Evolutionary conservation across 371 early-diverging fungal species (phyloP).

Genomic region (Mucor mucedo): DNA sequence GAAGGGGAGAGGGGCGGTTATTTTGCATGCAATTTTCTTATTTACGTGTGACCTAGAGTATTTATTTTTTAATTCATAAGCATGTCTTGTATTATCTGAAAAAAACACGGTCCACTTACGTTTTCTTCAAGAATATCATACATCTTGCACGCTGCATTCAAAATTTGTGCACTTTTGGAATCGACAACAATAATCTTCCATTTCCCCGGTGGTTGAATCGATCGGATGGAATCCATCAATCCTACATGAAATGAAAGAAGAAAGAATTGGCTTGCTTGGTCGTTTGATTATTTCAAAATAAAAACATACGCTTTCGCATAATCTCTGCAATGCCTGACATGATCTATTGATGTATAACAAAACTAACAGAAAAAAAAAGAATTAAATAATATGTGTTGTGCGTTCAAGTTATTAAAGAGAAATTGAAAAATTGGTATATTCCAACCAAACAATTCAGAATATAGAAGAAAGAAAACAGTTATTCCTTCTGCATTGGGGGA

Average conservation of each 20-base stretch:
- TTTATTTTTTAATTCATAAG: neutral
- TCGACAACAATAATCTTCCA: slow-evolving; percentile 96
- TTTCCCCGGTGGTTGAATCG: slow-evolving; percentile 68
- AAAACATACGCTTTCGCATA: slow-evolving; percentile 43
- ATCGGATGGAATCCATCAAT: slow-evolving; percentile 70
- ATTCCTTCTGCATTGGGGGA: too few species aligned
- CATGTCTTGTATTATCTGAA: neutral
- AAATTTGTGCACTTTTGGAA: slow-evolving; percentile 76
- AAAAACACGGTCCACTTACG: slow-evolving; percentile 61
- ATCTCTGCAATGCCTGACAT: slow-evolving; percentile 31
- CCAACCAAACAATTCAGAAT: too few species aligned
- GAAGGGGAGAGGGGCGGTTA: neutral
- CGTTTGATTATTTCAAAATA: neutral
- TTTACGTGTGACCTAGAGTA: slow-evolving; percentile 39
- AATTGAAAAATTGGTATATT: too few species aligned
- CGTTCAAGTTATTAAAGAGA: too few species aligned
- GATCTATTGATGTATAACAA: too few species aligned
- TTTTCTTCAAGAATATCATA: slow-evolving; percentile 94
- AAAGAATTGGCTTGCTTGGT: neutral
- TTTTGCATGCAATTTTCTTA: neutral
- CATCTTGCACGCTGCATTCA: slow-evolving; percentile 89
- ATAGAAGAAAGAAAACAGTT: too few species aligned
- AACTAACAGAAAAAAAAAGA: too few species aligned
- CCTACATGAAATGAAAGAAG: slow-evolving; percentile 38
- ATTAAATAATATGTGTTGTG: too few species aligned